Evolutionary conservation across 345 rosid genomes (phyloP), one percentile per base, ranked within the genome.

Genomic region (Firmiana major): DNA sequence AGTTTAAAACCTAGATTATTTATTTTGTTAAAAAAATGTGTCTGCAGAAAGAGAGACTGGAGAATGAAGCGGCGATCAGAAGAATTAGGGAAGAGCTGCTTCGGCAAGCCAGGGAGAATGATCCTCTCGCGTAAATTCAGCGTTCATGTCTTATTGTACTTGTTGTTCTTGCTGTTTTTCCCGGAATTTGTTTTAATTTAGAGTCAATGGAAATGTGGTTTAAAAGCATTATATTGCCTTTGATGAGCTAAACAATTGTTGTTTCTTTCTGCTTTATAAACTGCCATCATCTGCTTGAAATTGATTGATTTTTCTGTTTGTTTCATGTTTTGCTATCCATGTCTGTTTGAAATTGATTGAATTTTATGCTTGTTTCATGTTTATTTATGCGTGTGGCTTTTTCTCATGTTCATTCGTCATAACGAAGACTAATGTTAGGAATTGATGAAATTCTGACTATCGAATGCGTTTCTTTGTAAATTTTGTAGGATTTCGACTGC

Each of bases 1-100:
- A 28, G n/a, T 31, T 63, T 74, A 79, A 88, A 83, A 83, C 84
- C 83, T 85, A 87, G 80, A 49, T 17, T 69, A 2, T 54, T 26
- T 19, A 34, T 34, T 62, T 75, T 38, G n/a, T 55, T 49, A 10
- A 1, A 22, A 40, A 16, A 62, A 7, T 22, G 22, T 76, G 17
- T 70, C 75, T 77, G 62, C 84, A 87, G 94, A 84, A 78, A 77
- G 91, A 89, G 79, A 84, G 89, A 81, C 16, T 87, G 86, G 94
- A 87, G 86, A 86, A 73, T 76, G 90, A 85, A 83, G 91, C 85
- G 34, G 88, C 86, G 84, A 82, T 89, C 57, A 89, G 77, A 82
- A 83, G 87, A 46, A 87, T 87, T 59, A 84, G 91, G 79, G 89
- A 84, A 76, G 87, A 90, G 86, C 65, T 89, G 80, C 77, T 84